Conservation (phyloP, 2,329 filamentous ascomycete genomes). For the Metarhizium sp. region DNA sequence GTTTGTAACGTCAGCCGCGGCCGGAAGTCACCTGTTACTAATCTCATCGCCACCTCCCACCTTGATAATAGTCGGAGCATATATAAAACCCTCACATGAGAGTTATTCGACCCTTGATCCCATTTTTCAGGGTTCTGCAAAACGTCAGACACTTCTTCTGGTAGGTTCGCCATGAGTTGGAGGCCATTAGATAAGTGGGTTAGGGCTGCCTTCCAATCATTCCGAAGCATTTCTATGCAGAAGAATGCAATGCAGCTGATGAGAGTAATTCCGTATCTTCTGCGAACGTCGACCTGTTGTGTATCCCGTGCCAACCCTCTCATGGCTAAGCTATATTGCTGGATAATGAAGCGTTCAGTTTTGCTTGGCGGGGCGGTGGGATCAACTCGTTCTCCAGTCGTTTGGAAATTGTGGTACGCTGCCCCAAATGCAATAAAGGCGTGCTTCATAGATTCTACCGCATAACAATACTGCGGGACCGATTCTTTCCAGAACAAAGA, state of each 20-base stretch:
- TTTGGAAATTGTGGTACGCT: constrained; percentile 18
- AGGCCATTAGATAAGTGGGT: constrained; percentile 20
- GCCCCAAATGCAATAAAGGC: constrained; percentile 25
- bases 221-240: constrained; percentile 20
- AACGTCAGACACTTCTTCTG: constrained; percentile 11
- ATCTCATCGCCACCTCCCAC: constrained; percentile 13
- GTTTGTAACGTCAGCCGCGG: constrained; percentile 11
- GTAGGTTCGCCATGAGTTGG: constrained; percentile 20
- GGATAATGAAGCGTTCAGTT: constrained; percentile 26
- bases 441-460: constrained; percentile 21
- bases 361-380: constrained; percentile 13
- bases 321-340: constrained; percentile 29
- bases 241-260: constrained; percentile 23
- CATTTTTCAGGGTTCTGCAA: constrained; percentile 11
- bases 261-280: constrained; percentile 16
- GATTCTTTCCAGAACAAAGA: constrained; percentile 21
- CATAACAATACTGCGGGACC: constrained; percentile 19
- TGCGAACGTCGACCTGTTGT: constrained; percentile 3
- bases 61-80: constrained; percentile 13
- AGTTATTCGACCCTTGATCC: constrained; percentile 7
- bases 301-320: constrained; percentile 16
- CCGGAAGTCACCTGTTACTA: constrained; percentile 11
- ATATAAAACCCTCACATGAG: constrained; percentile 11
- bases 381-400: constrained; percentile 3
- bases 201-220: constrained; percentile 15